A percentile compares a stretch with the other conserved stretches of the same genome.
These are phyloP conservation scores for Agapanthus africanus DNA, from an alignment of 106 monocot genomes.

Conservation along the genomic window DNA sequence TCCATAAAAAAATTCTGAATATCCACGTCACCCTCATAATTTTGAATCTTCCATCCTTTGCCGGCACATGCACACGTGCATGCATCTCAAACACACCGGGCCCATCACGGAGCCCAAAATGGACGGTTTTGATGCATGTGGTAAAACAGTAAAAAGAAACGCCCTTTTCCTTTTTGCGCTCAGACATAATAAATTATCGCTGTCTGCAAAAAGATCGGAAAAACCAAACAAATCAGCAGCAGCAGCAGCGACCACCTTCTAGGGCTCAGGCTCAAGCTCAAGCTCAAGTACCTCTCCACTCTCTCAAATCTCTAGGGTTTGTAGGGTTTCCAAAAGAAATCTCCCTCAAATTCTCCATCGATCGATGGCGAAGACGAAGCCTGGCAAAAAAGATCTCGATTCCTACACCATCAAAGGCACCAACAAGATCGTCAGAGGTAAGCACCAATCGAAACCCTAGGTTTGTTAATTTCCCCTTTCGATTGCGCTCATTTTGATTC, in stretches of 20 bases:
- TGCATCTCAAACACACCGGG: no score
- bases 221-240: no score
- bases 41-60: no score
- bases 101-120: no score
- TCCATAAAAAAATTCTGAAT: no score
- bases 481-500: neutral
- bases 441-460: neutral
- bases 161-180: no score
- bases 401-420: constrained; percentile 33
- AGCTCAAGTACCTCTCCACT: neutral
- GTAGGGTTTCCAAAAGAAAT: constrained; percentile 3
- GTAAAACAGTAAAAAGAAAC: no score
- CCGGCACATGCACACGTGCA: no score
- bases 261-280: neutral
- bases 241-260: constrained; percentile 1
- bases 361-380: constrained; percentile 26
- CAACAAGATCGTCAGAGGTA: constrained; percentile 27
- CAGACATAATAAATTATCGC: no score
- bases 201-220: no score
- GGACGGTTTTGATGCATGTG: no score
- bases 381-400: constrained; percentile 25
- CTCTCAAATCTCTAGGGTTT: neutral
- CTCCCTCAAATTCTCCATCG: neutral
- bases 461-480: neutral
- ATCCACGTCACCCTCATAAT: no score